Conservation (phyloP, 805 yeast genomes). For the Yamadazyma phyllophila region DNA sequence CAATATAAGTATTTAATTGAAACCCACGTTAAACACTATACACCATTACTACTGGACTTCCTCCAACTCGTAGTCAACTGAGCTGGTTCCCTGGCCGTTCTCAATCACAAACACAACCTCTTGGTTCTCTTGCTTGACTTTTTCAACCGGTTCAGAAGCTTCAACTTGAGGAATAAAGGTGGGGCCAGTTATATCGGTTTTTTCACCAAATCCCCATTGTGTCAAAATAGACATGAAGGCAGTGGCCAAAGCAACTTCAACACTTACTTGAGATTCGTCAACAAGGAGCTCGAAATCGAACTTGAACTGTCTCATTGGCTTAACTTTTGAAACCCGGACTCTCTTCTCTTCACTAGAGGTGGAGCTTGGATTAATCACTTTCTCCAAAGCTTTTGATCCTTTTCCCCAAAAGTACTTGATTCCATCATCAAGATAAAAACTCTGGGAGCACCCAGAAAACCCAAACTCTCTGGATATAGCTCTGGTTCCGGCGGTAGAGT, state of each 20-base stretch:
- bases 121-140: background rate
- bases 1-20: no score
- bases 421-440: constrained; percentile 53
- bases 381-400: constrained; percentile 50
- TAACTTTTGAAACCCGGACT: constrained; percentile 52
- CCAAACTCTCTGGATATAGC: constrained; percentile 33
- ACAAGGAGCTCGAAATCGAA: constrained; percentile 58
- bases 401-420: constrained; percentile 55
- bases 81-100: constrained; percentile 10
- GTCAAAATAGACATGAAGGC: constrained; percentile 62
- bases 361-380: constrained; percentile 47
- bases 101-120: constrained; percentile 25
- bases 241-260: constrained; percentile 56
- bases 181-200: constrained; percentile 54
- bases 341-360: constrained; percentile 57
- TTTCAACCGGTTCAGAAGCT: background rate
- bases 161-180: constrained; percentile 25
- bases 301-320: constrained; percentile 55
- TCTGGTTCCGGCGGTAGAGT: constrained; percentile 41
- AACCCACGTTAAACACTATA: background rate
- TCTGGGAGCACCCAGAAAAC: constrained; percentile 28
- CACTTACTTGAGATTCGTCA: constrained; percentile 47
- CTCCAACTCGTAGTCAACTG: constrained; percentile 7
- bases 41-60: constrained; percentile 1
- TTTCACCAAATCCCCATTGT: constrained; percentile 62